These are phyloP conservation scores for Yamadazyma epiphylla DNA, from an alignment of 1,139 yeast species.

Conservation along the genomic window DNA sequence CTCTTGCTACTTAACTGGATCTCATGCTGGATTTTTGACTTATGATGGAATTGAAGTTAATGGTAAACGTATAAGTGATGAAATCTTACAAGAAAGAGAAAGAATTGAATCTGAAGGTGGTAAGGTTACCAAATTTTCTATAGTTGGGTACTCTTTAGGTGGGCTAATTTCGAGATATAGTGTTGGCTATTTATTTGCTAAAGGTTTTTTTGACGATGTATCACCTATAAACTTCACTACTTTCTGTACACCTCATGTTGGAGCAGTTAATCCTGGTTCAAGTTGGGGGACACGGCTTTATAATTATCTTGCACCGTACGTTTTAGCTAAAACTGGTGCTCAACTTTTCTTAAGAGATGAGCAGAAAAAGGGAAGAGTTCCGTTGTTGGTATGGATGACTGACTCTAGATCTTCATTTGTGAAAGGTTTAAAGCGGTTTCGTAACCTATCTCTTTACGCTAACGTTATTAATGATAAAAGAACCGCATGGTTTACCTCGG, in stretches of 20 bases:
- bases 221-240: constrained; percentile 64
- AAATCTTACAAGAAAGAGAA: constrained; percentile 49
- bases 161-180: constrained; percentile 78
- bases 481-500: constrained; percentile 80
- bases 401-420: constrained; percentile 57
- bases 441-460: constrained; percentile 57
- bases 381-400: constrained; percentile 65
- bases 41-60: constrained; percentile 86
- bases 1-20: constrained; percentile 53
- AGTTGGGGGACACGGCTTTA: constrained; percentile 43
- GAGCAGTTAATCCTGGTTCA: constrained; percentile 62
- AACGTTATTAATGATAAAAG: constrained; percentile 76
- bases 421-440: constrained; percentile 51
- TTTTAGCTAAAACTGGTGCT: constrained; percentile 66
- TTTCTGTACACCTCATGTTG: constrained; percentile 82
- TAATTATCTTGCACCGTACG: constrained; percentile 56
- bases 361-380: constrained; percentile 21
- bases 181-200: constrained; percentile 59
- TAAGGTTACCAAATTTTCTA: constrained; percentile 53
- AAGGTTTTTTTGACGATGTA: constrained; percentile 47
- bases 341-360: constrained; percentile 66
- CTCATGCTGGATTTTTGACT: constrained; percentile 67
- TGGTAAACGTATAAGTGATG: constrained; percentile 72
- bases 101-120: constrained; percentile 18
- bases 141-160: constrained; percentile 81